Percentiles rank a stretch among this genome's conserved stretches.
phyloP scores from a whole-genome alignment of 2,329 filamentous ascomycete species.

The Arthroderma sp. region DNA sequence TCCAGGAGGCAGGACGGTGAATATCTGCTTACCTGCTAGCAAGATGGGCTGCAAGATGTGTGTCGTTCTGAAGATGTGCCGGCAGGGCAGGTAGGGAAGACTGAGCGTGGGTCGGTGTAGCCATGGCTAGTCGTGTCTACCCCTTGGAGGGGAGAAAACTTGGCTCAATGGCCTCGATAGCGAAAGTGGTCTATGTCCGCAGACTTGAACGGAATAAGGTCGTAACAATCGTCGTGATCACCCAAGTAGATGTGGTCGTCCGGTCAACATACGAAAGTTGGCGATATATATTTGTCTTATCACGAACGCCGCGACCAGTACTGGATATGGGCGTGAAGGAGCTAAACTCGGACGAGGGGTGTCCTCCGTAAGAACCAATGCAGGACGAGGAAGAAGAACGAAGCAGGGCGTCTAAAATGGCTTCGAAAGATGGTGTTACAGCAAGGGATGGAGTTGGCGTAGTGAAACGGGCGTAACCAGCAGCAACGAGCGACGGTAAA shows the following conservation, averaged over 20 bases:
- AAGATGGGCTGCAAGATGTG: conserved; percentile 40
- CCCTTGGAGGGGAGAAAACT: not conserved
- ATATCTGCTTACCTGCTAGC: conserved; percentile 34
- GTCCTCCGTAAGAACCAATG: not conserved
- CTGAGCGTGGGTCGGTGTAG: conserved; percentile 54
- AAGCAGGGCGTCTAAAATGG: not conserved
- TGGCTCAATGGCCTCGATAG: not conserved
- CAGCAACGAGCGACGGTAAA: not conserved
- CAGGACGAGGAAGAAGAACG: not conserved
- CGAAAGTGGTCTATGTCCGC: not conserved
- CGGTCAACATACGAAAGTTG: not conserved
- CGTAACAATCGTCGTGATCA: not conserved
- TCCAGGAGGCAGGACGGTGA: not conserved
- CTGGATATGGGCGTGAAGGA: not conserved
- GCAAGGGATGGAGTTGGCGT: not conserved
- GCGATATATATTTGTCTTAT: not conserved
- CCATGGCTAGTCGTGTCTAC: conserved; percentile 24
- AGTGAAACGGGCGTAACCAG: not conserved
- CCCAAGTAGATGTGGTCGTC: not conserved
- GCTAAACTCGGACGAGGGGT: not conserved
- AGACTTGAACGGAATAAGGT: not conserved
- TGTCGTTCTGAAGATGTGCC: conserved; percentile 48
- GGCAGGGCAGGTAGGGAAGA: conserved; percentile 80
- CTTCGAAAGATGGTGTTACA: not conserved
- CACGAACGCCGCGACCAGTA: not conserved